Evolutionary conservation across 2,329 filamentous ascomycete species (phyloP), one percentile per base, ranked within the genome.

Genomic region (Tolypocladium capitatum): DNA sequence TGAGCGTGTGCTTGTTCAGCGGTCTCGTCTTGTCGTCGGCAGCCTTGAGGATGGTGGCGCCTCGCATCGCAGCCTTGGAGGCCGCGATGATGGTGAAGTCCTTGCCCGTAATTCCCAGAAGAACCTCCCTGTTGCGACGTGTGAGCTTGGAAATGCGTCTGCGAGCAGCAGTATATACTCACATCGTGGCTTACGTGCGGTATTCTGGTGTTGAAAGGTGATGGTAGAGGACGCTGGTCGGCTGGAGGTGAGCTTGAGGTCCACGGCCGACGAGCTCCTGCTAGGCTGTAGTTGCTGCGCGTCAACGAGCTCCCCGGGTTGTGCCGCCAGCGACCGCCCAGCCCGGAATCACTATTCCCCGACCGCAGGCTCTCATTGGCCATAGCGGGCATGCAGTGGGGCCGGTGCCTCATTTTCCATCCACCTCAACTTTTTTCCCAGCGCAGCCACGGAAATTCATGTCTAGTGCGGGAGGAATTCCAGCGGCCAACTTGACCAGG

Each of bases 11-110:
- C 72, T 92, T 84, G 78, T 95, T 98, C 58, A 98, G 75, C 56
- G 78, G 72, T 65, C 88, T 81, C 55, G 92, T 98, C 80, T 98
- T 98, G 78, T 98, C 91, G 69, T 98, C 94, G 56, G 81, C 79
- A 49, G 87, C 80, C 72, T 98, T 98, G 64, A 98, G 83, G 68
- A 98, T 85, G 51, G 91, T 96, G 54, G 89, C 87, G 61, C 92
- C 92, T 73, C 92, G 83, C 90, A 97, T 97, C 61, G 90, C 87
- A 64, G 92, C 92, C 76, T 98, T 97, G 54, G 90, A 97, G 60
- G 92, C 87, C 61, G 89, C 92, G 67, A 98, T 83, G 77, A 98
- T 82, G 73, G 90, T 94, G 69, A 96, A 98, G 80, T 98, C 94
- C 76, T 95, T 95, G 74, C 92, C 94, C 51, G 91, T 96, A 68